Evolutionary conservation across 2,329 filamentous ascomycete species (phyloP).

Genomic region (Hansfordia pulvinata): DNA sequence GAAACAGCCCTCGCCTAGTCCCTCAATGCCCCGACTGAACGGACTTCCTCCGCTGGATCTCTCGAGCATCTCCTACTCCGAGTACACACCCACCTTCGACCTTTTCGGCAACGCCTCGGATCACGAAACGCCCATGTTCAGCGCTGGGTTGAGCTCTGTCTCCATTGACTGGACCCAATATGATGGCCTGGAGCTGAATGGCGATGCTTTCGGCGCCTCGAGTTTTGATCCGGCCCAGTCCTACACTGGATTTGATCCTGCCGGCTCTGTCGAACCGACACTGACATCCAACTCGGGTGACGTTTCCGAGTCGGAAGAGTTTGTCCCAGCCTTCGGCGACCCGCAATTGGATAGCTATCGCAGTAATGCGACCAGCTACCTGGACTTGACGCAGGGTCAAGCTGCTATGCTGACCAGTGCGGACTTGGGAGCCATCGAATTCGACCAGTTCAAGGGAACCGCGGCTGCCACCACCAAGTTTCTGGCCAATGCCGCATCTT

Average conservation of each 20-base stretch:
- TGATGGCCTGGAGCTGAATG: slow-evolving; percentile 31
- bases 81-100: slow-evolving; percentile 37
- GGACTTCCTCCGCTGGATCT: slow-evolving; percentile 44
- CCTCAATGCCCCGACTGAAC: slow-evolving; percentile 37
- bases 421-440: slow-evolving; percentile 36
- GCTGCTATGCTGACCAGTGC: slow-evolving; percentile 23
- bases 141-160: slow-evolving; percentile 43
- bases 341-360: slow-evolving; percentile 33
- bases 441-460: slow-evolving; percentile 40
- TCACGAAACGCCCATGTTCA: slow-evolving; percentile 45
- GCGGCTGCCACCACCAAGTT: slow-evolving; percentile 31
- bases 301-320: slow-evolving; percentile 53
- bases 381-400: slow-evolving; percentile 29
- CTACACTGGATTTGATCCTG: slow-evolving; percentile 34
- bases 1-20: slow-evolving; percentile 43
- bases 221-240: slow-evolving; percentile 18
- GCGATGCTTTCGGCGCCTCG: slow-evolving; percentile 14
- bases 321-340: slow-evolving; percentile 25
- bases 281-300: slow-evolving; percentile 50
- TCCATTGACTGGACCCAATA: slow-evolving; percentile 41
- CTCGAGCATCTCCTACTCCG: slow-evolving; percentile 36
- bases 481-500: slow-evolving; percentile 22
- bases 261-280: slow-evolving; percentile 34
- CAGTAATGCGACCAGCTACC: slow-evolving; percentile 30
- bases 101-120: slow-evolving; percentile 36